Conservation (phyloP, 179 eudicot genomes). For the Amaranthus tricolor region DNA sequence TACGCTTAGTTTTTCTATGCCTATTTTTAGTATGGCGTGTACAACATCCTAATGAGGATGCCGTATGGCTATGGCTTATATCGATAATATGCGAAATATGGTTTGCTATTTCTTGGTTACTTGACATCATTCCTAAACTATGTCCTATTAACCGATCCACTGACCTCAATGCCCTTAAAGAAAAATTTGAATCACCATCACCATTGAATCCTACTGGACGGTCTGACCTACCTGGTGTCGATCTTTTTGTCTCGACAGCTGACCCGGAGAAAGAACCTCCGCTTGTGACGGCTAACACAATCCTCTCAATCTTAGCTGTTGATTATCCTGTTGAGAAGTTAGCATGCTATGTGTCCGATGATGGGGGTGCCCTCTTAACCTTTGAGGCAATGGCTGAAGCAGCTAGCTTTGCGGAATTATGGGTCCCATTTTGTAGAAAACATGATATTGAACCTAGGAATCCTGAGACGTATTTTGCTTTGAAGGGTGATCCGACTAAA, state of each 20-base stretch:
- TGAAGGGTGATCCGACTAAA: slow-evolving; percentile 87
- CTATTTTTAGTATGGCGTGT: slow-evolving; percentile 76
- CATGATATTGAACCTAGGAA: slow-evolving; percentile 90
- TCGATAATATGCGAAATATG: slow-evolving; percentile 77
- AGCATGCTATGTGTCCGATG: slow-evolving; percentile 83
- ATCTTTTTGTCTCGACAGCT: slow-evolving; percentile 81
- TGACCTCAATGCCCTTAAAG: slow-evolving; percentile 63
- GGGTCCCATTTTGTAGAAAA: slow-evolving; percentile 93
- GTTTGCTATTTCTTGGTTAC: slow-evolving; percentile 92
- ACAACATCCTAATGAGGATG: slow-evolving; percentile 62
- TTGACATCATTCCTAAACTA: slow-evolving; percentile 79
- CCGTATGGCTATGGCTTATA: slow-evolving; percentile 84
- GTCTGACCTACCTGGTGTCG: slow-evolving; percentile 84
- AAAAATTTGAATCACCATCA: slow-evolving; percentile 73
- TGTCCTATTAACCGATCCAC: slow-evolving; percentile 67
- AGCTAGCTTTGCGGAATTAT: slow-evolving; percentile 73
- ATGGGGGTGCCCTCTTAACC: slow-evolving; percentile 79
- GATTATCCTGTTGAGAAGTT: slow-evolving; percentile 90
- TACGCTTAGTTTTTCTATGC: slow-evolving; percentile 52
- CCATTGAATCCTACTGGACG: slow-evolving; percentile 79
- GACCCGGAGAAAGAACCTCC: slow-evolving; percentile 97
- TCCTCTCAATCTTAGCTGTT: slow-evolving; percentile 69
- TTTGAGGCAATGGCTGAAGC: slow-evolving; percentile 99
- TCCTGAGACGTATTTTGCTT: slow-evolving; percentile 66
- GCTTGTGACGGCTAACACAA: slow-evolving; percentile 82